Percentiles rank a stretch among this genome's conserved stretches.
Conservation (phyloP, 768 basidiomycete species). For the Lactarius tabidus region DNA sequence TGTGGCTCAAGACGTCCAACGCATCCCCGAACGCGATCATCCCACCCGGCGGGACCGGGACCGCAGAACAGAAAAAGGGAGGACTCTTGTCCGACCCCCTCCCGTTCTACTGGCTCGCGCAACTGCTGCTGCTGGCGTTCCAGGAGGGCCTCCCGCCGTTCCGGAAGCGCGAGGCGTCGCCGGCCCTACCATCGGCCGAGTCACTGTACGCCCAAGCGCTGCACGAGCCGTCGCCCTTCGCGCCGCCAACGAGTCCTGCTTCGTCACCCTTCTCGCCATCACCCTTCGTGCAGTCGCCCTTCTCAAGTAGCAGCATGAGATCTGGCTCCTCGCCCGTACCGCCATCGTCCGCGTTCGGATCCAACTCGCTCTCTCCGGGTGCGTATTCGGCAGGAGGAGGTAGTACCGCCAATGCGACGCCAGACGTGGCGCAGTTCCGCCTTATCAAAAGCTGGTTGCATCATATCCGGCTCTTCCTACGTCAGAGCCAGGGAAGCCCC, state of each 20-base stretch:
- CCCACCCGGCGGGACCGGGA: constrained; percentile 2
- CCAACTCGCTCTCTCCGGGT: background rate
- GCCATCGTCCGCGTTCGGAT: background rate
- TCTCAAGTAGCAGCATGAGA: constrained; percentile 2
- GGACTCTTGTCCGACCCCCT: constrained; percentile 36
- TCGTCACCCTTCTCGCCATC: constrained; percentile 9
- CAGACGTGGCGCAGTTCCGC: constrained; percentile 38
- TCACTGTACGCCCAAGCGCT: background rate
- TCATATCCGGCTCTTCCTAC: constrained; percentile 45
- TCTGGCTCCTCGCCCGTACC: constrained; percentile 3
- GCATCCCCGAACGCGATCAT: constrained; percentile 24
- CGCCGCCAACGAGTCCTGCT: background rate
- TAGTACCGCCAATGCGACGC: constrained; percentile 32
- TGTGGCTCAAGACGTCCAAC: constrained; percentile 42
- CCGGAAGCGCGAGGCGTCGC: background rate
- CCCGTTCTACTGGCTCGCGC: constrained; percentile 62
- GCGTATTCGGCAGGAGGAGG: no score
- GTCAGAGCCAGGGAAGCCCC: constrained; percentile 40
- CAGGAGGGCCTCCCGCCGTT: constrained; percentile 52
- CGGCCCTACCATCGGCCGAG: background rate
- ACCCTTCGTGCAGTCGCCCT: constrained; percentile 14
- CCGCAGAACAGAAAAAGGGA: constrained; percentile 18
- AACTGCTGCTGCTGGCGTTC: constrained; percentile 49
- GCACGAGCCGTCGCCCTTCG: constrained; percentile 8
- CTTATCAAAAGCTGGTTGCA: constrained; percentile 50